Percentiles rank a stretch among this genome's conserved stretches.
Conservation (phyloP, 2,329 filamentous ascomycete species). For the Boeremia exigua region DNA sequence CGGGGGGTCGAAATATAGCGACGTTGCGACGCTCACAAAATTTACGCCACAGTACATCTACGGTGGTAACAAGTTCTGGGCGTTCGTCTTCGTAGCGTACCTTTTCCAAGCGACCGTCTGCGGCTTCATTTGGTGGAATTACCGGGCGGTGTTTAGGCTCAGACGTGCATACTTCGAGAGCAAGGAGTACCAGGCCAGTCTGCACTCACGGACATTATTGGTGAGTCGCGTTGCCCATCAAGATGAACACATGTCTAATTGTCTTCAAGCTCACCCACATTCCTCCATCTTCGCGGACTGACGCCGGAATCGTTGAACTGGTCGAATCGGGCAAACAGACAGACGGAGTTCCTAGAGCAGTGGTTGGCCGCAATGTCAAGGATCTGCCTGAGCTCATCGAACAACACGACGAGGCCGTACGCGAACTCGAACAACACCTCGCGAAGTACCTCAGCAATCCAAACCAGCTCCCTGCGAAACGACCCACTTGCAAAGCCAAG, state of each 20-base stretch:
- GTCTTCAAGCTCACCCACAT: slow-evolving; percentile 75
- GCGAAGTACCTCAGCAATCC: slow-evolving; percentile 87
- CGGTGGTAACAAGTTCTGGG: slow-evolving; percentile 60
- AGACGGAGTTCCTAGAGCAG: slow-evolving; percentile 75
- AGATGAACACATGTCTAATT: slow-evolving; percentile 1
- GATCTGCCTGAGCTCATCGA: slow-evolving; percentile 83
- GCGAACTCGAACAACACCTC: slow-evolving; percentile 79
- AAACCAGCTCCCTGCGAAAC: slow-evolving; percentile 73
- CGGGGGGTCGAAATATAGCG: slow-evolving; percentile 41
- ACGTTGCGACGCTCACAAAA: slow-evolving; percentile 47
- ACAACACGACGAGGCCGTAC: slow-evolving; percentile 80
- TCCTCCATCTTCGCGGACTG: slow-evolving; percentile 73
- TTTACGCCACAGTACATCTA: slow-evolving; percentile 66
- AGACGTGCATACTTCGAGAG: slow-evolving; percentile 82
- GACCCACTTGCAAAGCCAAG: slow-evolving; percentile 79
- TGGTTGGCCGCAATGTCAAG: slow-evolving; percentile 89
- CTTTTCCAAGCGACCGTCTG: slow-evolving; percentile 74
- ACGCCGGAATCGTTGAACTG: slow-evolving; percentile 87
- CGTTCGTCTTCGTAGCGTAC: slow-evolving; percentile 64
- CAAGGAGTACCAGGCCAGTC: slow-evolving; percentile 82
- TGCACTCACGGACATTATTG: slow-evolving; percentile 74
- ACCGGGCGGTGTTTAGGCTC: slow-evolving; percentile 71
- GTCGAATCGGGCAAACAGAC: slow-evolving; percentile 79
- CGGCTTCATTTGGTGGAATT: slow-evolving; percentile 89
- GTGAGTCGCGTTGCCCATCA: slow-evolving; percentile 30